A percentile compares a stretch with the other conserved stretches of the same genome.
These are phyloP conservation scores for Trichoderma brevicompactum DNA, from an alignment of 2,329 filamentous ascomycete genomes.

Conservation along the genomic window DNA sequence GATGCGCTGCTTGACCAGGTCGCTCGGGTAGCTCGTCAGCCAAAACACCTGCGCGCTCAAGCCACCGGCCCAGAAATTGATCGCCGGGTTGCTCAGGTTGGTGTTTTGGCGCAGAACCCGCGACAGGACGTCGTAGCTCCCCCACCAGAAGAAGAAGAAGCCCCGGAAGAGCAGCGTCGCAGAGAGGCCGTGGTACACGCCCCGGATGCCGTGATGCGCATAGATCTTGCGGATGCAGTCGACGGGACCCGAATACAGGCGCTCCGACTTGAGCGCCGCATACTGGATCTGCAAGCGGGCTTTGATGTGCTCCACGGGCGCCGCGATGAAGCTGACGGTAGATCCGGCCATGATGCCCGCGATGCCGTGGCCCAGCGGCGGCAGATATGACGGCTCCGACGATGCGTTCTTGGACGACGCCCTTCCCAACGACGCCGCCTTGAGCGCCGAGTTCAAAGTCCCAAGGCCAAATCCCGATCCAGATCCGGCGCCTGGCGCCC, in stretches of 20 bases:
- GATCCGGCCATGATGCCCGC: constrained; percentile 85
- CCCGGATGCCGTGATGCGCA: constrained; percentile 71
- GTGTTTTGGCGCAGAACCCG: constrained; percentile 69
- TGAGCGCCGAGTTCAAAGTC: background rate
- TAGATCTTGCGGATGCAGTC: constrained; percentile 78
- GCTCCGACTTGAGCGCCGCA: constrained; percentile 72
- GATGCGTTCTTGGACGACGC: constrained; percentile 20
- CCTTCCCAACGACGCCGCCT: too few species aligned
- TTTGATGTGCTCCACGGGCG: constrained; percentile 94
- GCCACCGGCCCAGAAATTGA: constrained; percentile 98
- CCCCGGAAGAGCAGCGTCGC: constrained; percentile 87
- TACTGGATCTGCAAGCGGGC: constrained; percentile 95
- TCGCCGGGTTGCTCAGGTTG: constrained; percentile 70
- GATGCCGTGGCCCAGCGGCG: constrained; percentile 79
- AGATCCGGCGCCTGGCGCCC: constrained; percentile 37
- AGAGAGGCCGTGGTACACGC: constrained; percentile 82
- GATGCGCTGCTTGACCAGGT: constrained; percentile 93
- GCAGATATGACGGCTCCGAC: constrained; percentile 57
- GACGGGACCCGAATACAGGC: constrained; percentile 83
- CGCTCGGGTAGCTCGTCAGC: constrained; percentile 87
- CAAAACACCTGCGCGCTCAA: constrained; percentile 93
- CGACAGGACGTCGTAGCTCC: constrained; percentile 86
- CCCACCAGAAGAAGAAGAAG: constrained; percentile 99
- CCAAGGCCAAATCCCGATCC: constrained; percentile 31
- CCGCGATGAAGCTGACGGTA: constrained; percentile 91